These are phyloP conservation scores for Fusarium mundagurra DNA, from an alignment of 2,329 filamentous ascomycete species.

Conservation along the genomic window DNA sequence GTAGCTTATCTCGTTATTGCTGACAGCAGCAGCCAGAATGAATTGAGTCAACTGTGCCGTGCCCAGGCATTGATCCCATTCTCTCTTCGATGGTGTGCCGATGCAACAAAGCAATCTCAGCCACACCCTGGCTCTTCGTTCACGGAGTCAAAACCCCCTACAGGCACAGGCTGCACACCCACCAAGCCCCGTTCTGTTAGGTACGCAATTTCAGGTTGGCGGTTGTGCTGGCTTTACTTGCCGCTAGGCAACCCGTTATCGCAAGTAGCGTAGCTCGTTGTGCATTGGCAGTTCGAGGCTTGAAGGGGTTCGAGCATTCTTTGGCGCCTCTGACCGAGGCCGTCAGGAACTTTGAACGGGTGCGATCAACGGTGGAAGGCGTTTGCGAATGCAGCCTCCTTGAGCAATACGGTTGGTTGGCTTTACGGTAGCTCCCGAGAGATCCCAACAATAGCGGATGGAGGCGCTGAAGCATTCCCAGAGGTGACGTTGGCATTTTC, in stretches of 20 bases:
- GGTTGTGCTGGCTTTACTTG: constrained; percentile 13
- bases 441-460: neutral
- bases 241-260: constrained; percentile 21
- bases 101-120: constrained; percentile 36
- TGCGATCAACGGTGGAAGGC: constrained; percentile 16
- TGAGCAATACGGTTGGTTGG: constrained; percentile 13
- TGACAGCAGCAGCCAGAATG: neutral
- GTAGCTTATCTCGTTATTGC: neutral
- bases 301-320: constrained; percentile 14
- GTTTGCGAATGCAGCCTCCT: constrained; percentile 17
- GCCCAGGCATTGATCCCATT: constrained; percentile 29
- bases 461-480: constrained; percentile 23
- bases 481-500: constrained; percentile 9
- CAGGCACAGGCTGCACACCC: constrained; percentile 10
- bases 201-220: constrained; percentile 41
- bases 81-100: constrained; percentile 25
- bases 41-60: constrained; percentile 14
- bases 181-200: constrained; percentile 22
- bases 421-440: constrained; percentile 1
- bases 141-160: constrained; percentile 28
- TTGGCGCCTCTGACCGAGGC: constrained; percentile 27
- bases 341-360: constrained; percentile 19
- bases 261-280: constrained; percentile 17
- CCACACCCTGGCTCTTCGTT: constrained; percentile 36
- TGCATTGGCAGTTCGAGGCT: constrained; percentile 9